Evolutionary conservation across 257 asterid genomes (phyloP), one percentile per base, ranked within the genome.

Genomic region (Mitragyna speciosa): DNA sequence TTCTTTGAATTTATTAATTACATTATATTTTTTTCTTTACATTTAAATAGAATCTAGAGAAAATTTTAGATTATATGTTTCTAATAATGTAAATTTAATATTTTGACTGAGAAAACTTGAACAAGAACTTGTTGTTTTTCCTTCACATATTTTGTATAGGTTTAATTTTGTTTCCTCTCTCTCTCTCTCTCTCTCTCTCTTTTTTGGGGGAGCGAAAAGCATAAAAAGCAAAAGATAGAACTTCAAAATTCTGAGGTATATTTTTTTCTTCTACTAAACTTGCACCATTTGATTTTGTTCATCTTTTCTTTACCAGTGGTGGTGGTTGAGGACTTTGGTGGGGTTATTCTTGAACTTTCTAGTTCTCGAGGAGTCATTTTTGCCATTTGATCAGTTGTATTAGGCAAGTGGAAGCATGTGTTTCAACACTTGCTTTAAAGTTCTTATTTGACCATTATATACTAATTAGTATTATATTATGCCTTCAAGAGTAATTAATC

Each of bases 291-390:
- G n/a, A n/a, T n/a, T n/a, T n/a, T 71, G 75, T 45, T 71, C 59
- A 45, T 14, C n/a, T 64, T 47, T 58, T 52, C 48, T 20, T 30
- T 6, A 6, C 1, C 1, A 26, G 15, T 43, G 52, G 78, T 7
- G 48, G 63, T 79, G 12, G 82, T 71, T 79, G 82, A 59, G 26
- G 79, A 75, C 79, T 75, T 75, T 59, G 41, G 30, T 26, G 79
- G 69, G 30, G 66, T 36, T 7, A 19, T 43, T 52, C 24, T 43
- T n/a, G 20, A 78, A 17, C 36, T 59, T 39, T 78, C 47, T 16
- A 36, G 48, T 61, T 28, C 51, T 41, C 26, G 5, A 41, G 72
- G 47, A 41, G 71, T 70, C 72, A 14, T 69, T 15, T 59, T 78
- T 54, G 19, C 5, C 0, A 17, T 54, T 19, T 24, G 24, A 7